Percentiles rank a stretch among this genome's conserved stretches.
Evolutionary conservation across 257 asterid species (phyloP).

Genomic region (Nicotiana paniculata): DNA sequence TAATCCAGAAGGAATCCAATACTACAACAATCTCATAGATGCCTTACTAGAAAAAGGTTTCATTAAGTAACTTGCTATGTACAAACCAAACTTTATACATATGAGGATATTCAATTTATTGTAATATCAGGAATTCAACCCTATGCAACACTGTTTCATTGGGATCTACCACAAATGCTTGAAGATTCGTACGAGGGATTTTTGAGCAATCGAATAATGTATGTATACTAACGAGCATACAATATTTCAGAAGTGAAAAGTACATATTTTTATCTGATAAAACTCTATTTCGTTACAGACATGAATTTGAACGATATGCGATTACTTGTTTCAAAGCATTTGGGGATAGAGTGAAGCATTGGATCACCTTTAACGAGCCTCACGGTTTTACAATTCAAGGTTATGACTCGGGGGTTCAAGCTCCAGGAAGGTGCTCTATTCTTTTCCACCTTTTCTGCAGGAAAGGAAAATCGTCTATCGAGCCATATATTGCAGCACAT

Average conservation of each 20-base stretch:
- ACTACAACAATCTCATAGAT: slow-evolving; percentile 68
- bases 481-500: slow-evolving; percentile 72
- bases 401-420: slow-evolving; percentile 70
- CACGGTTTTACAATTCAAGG: slow-evolving; percentile 76
- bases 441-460: slow-evolving; percentile 58
- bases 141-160: slow-evolving; percentile 68
- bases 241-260: not conserved
- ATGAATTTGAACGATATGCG: slow-evolving; percentile 66
- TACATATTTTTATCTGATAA: not conserved
- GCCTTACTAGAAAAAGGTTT: slow-evolving; percentile 67
- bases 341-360: slow-evolving; percentile 75
- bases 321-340: slow-evolving; percentile 62
- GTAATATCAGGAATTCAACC: slow-evolving; percentile 58
- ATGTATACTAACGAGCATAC: slow-evolving; percentile 11
- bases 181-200: slow-evolving; percentile 68
- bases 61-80: not conserved
- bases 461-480: slow-evolving; percentile 63
- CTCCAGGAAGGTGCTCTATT: slow-evolving; percentile 86
- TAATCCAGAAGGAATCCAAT: slow-evolving; percentile 63
- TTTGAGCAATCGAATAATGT: slow-evolving; percentile 53
- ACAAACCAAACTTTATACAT: not conserved
- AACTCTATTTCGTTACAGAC: slow-evolving; percentile 30
- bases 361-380: slow-evolving; percentile 96
- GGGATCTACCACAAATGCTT: slow-evolving; percentile 83
- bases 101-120: not conserved